Evolutionary conservation across 441 rosid genomes (phyloP).

Genomic region (Theobroma grandiflorum): DNA sequence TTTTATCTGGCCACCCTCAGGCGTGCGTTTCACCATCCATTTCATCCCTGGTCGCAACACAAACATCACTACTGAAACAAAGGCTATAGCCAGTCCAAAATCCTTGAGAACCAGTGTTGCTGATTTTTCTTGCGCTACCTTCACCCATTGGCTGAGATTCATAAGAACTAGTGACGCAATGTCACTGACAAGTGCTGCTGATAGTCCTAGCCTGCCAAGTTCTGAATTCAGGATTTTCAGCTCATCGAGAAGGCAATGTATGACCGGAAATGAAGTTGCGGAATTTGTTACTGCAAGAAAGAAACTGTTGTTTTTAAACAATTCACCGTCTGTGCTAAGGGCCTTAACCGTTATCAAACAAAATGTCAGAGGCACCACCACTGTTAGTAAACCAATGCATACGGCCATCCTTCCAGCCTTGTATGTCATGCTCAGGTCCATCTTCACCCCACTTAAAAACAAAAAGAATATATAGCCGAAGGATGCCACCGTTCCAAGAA

Average conservation of each 20-base stretch:
- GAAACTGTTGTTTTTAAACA: background rate
- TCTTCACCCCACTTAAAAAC: slow-evolving; percentile 49
- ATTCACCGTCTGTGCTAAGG: too few species aligned
- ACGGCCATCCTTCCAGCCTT: slow-evolving; percentile 27
- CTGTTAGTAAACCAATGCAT: slow-evolving; percentile 2
- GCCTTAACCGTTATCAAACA: background rate
- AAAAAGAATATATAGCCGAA: slow-evolving; percentile 40
- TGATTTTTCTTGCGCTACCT: too few species aligned
- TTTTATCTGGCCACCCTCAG: slow-evolving; percentile 32
- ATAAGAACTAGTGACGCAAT: background rate
- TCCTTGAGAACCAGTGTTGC: too few species aligned
- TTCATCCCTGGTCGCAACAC: slow-evolving; percentile 31
- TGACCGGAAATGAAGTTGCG: background rate
- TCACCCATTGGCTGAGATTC: background rate
- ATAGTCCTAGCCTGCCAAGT: slow-evolving; percentile 44
- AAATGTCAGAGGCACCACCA: slow-evolving; percentile 17
- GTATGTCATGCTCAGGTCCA: slow-evolving; percentile 33
- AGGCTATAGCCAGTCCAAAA: background rate
- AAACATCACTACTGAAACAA: background rate
- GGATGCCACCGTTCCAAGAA: slow-evolving; percentile 23
- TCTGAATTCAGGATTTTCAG: slow-evolving; percentile 43
- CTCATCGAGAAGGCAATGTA: slow-evolving; percentile 38
- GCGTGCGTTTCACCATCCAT: slow-evolving; percentile 33
- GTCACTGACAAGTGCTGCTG: slow-evolving; percentile 40
- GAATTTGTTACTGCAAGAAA: background rate